Percentiles rank a stretch among this genome's conserved stretches.
Evolutionary conservation across 495 filamentous ascomycete species (phyloP).

Genomic region (Podospora bellae-mahoneyi): DNA sequence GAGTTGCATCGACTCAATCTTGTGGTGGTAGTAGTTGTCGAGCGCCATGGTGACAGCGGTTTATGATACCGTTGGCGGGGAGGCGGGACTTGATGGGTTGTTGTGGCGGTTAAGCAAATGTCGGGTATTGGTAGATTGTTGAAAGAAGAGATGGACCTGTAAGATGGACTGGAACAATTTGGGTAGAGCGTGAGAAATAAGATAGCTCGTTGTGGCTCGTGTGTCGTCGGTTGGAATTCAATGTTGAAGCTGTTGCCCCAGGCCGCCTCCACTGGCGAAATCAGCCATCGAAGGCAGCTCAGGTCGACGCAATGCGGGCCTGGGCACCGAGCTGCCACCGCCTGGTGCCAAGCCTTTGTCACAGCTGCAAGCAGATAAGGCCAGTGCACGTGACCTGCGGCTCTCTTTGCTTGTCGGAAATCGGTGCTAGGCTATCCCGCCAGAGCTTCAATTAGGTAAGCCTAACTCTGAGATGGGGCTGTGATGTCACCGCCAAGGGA

Average conservation of each 20-base stretch:
- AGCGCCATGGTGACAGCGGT: conserved; percentile 75
- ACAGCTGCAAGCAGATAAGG: background rate
- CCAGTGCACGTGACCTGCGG: conserved; percentile 15
- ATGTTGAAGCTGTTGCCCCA: conserved; percentile 5
- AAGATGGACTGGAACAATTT: too few species aligned
- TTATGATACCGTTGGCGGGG: conserved; percentile 6
- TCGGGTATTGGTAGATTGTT: too few species aligned
- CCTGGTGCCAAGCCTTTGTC: conserved; percentile 14
- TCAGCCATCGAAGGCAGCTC: conserved; percentile 29
- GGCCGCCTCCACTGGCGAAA: conserved; percentile 10
- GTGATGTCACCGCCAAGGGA: conserved; percentile 17
- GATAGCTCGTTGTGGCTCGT: background rate
- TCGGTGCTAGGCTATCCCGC: background rate
- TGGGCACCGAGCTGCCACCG: conserved; percentile 11
- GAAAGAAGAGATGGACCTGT: too few species aligned
- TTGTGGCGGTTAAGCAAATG: background rate
- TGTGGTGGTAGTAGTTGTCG: conserved; percentile 98
- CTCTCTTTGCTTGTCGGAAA: background rate
- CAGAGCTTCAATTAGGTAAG: background rate
- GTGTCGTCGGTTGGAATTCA: conserved; percentile 8
- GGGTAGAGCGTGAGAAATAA: too few species aligned
- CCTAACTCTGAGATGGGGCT: background rate
- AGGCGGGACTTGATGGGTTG: background rate
- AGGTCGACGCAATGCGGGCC: conserved; percentile 32
- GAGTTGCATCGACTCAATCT: conserved; percentile 99